phyloP scores from a whole-genome alignment of 257 asterid genomes.

The Rubia yunnanensis region DNA sequence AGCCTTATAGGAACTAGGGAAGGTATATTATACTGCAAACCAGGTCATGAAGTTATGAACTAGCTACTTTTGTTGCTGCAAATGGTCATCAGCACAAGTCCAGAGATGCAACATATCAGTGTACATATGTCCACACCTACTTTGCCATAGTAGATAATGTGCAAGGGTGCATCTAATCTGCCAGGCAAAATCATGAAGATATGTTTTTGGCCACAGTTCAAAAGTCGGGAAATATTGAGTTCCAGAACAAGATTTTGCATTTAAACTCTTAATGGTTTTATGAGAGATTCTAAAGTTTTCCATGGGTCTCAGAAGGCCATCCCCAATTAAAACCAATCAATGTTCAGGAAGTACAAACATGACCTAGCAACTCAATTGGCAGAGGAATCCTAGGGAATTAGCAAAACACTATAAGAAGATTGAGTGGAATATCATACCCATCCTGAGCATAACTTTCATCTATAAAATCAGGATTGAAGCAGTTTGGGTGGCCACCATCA shows the following conservation, averaged over 20 bases:
- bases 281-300: not conserved
- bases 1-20: not conserved
- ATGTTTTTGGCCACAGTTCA: not conserved
- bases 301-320: not conserved
- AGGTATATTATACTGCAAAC: not conserved
- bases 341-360: not conserved
- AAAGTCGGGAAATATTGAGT: not conserved
- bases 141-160: not conserved
- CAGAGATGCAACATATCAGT: not conserved
- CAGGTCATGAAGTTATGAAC: not conserved
- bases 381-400: not conserved
- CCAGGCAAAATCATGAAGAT: not conserved
- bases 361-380: not conserved
- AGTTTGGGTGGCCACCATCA: constrained; percentile 64
- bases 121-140: not conserved
- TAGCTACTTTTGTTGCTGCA: not conserved
- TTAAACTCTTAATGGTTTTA: not conserved
- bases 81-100: too few species aligned
- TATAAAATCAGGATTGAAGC: constrained; percentile 30
- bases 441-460: constrained; percentile 67
- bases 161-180: not conserved
- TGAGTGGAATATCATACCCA: constrained; percentile 39
- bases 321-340: not conserved
- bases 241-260: not conserved
- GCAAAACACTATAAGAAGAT: not conserved